Conservation (phyloP, 2,329 filamentous ascomycete species). For the Alternaria sp. region DNA sequence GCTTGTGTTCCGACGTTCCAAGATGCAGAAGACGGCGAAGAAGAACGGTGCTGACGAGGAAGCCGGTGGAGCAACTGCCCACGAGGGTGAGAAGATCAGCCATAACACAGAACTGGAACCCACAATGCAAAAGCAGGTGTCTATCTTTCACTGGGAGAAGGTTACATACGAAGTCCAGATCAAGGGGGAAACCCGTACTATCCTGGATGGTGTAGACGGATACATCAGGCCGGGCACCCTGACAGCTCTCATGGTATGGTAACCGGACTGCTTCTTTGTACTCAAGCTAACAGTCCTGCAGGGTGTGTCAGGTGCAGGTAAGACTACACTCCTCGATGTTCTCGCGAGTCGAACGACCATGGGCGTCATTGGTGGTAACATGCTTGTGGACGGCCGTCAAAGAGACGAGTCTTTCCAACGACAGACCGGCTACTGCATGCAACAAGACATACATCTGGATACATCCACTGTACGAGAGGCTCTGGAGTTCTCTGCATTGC, state of each 20-base stretch:
- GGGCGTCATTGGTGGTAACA: slow-evolving; percentile 83
- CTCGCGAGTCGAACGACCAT: slow-evolving; percentile 76
- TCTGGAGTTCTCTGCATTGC: slow-evolving; percentile 77
- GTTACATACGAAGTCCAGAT: slow-evolving; percentile 38
- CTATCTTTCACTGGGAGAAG: slow-evolving; percentile 48
- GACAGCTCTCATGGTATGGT: slow-evolving; percentile 57
- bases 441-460: slow-evolving; percentile 66
- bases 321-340: slow-evolving; percentile 85
- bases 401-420: slow-evolving; percentile 73
- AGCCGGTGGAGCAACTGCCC: slow-evolving; percentile 40
- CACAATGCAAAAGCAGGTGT: slow-evolving; percentile 46
- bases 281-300: no score
- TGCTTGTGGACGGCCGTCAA: slow-evolving; percentile 73
- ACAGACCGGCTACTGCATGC: slow-evolving; percentile 68
- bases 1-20: slow-evolving; percentile 65
- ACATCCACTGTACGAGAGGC: slow-evolving; percentile 72
- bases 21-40: slow-evolving; percentile 46
- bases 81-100: slow-evolving; percentile 38
- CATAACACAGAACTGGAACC: slow-evolving; percentile 38
- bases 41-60: slow-evolving; percentile 47
- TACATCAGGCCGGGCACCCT: slow-evolving; percentile 65
- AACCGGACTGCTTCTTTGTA: slow-evolving; percentile 74
- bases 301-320: slow-evolving; percentile 71
- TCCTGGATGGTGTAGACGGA: slow-evolving; percentile 62
- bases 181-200: slow-evolving; percentile 54